phyloP scores from a whole-genome alignment of 2,329 filamentous ascomycete genomes.

The Fusarium sp. region DNA sequence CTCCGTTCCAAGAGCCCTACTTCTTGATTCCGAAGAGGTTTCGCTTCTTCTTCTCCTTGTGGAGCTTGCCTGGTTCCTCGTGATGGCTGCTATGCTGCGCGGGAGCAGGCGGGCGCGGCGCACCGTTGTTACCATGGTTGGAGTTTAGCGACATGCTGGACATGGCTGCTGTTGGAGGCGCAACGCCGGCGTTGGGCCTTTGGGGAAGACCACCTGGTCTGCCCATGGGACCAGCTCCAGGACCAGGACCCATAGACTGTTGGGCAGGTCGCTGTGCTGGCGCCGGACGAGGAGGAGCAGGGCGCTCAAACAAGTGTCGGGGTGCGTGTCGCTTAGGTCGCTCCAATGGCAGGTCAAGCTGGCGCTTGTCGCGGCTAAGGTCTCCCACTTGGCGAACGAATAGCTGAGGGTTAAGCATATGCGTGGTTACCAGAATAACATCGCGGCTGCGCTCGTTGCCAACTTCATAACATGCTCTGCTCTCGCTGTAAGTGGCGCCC shows the following conservation, averaged over 20 bases:
- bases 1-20: constrained; percentile 48
- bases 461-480: constrained; percentile 87
- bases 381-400: constrained; percentile 87
- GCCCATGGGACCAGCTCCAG: constrained; percentile 31
- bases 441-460: constrained; percentile 78
- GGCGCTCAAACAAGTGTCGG: constrained; percentile 83
- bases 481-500: constrained; percentile 92
- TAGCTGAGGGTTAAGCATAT: constrained; percentile 88
- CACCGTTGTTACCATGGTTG: constrained; percentile 31
- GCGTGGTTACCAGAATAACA: constrained; percentile 86
- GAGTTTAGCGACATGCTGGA: constrained; percentile 61
- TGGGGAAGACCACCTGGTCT: constrained; percentile 42
- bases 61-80: constrained; percentile 52
- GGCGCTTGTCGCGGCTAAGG: constrained; percentile 76
- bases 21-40: constrained; percentile 70
- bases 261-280: constrained; percentile 40
- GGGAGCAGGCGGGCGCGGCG: constrained; percentile 23
- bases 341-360: constrained; percentile 83
- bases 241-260: constrained; percentile 21
- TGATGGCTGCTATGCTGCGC: constrained; percentile 30
- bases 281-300: constrained; percentile 60
- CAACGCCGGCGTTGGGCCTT: constrained; percentile 41
- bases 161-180: constrained; percentile 63
- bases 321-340: constrained; percentile 83
- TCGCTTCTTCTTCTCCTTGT: constrained; percentile 70